Percentiles rank a stretch among this genome's conserved stretches.
Conservation (phyloP, 176 grass and related monocot species). For the Canna indica region DNA sequence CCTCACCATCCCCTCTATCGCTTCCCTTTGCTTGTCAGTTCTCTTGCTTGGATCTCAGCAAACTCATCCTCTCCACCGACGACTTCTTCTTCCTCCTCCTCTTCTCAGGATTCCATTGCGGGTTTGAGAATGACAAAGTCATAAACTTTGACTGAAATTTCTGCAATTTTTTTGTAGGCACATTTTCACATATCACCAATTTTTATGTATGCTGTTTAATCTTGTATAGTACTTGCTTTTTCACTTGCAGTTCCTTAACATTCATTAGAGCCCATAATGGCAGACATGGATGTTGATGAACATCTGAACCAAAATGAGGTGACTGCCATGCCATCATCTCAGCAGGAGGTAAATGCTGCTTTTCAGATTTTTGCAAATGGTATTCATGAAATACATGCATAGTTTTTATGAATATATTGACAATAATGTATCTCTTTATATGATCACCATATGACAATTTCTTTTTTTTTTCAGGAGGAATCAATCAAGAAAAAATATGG, state of each 20-base stretch:
- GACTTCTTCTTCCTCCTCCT: too few species aligned
- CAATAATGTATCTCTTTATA: not conserved
- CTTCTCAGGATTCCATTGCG: too few species aligned
- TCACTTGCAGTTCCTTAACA: not conserved
- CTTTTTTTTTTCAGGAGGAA: constrained; percentile 43
- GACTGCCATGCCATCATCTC: constrained; percentile 37
- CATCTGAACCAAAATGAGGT: constrained; percentile 38
- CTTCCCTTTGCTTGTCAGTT: too few species aligned
- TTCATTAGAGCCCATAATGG: not conserved
- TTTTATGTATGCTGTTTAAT: too few species aligned
- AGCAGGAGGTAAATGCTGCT: constrained; percentile 40
- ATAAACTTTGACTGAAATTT: too few species aligned
- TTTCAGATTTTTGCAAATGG: not conserved
- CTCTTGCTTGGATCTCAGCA: too few species aligned
- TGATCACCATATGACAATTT: not conserved
- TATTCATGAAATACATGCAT: constrained; percentile 9
- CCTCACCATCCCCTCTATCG: too few species aligned
- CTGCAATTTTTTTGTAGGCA: too few species aligned
- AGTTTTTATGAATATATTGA: constrained; percentile 1
- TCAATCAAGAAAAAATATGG: constrained; percentile 75
- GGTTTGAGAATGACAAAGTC: too few species aligned
- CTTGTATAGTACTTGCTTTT: too few species aligned
- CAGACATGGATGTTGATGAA: constrained; percentile 5
- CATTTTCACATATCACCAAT: too few species aligned
- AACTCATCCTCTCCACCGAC: too few species aligned